Percentiles rank a stretch among this genome's conserved stretches.
Conservation (phyloP, 2,329 filamentous ascomycete species). For the Fusarium burgessii region DNA sequence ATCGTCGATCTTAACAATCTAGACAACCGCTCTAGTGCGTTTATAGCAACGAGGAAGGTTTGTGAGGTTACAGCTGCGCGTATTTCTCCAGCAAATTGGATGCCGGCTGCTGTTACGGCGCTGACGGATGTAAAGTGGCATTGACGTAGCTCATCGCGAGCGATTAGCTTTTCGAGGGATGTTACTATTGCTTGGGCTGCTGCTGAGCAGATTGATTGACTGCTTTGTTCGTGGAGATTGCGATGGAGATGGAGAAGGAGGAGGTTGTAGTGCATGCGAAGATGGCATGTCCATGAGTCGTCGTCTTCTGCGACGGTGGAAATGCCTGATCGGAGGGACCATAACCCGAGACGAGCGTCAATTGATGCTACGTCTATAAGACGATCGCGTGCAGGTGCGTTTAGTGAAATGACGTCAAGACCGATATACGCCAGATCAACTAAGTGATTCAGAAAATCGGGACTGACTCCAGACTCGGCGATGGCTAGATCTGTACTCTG, state of each 20-base stretch:
- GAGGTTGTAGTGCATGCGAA: conserved; percentile 45
- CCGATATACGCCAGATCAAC: conserved; percentile 44
- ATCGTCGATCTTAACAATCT: conserved; percentile 31
- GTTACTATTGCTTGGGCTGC: conserved; percentile 43
- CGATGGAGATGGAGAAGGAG: conserved; percentile 41
- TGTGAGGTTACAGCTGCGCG: conserved; percentile 33
- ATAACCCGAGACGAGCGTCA: conserved; percentile 39
- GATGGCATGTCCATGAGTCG: conserved; percentile 38
- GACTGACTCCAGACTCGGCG: conserved; percentile 1
- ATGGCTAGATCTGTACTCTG: neutral
- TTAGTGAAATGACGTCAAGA: conserved; percentile 38
- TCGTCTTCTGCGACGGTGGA: conserved; percentile 42
- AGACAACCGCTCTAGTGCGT: conserved; percentile 37
- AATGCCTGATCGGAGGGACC: conserved; percentile 43
- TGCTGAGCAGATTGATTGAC: conserved; percentile 42
- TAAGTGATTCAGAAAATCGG: conserved; percentile 42
- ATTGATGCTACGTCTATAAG: conserved; percentile 39
- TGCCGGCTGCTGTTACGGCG: conserved; percentile 41
- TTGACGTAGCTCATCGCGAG: conserved; percentile 37
- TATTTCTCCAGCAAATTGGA: conserved; percentile 43
- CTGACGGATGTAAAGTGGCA: conserved; percentile 45
- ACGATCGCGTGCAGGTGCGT: conserved; percentile 31
- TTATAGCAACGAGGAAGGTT: conserved; percentile 40
- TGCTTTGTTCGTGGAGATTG: conserved; percentile 33
- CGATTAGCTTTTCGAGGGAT: conserved; percentile 36